phyloP scores from a whole-genome alignment of 805 yeast species.

The Metschnikowia shivogae region DNA sequence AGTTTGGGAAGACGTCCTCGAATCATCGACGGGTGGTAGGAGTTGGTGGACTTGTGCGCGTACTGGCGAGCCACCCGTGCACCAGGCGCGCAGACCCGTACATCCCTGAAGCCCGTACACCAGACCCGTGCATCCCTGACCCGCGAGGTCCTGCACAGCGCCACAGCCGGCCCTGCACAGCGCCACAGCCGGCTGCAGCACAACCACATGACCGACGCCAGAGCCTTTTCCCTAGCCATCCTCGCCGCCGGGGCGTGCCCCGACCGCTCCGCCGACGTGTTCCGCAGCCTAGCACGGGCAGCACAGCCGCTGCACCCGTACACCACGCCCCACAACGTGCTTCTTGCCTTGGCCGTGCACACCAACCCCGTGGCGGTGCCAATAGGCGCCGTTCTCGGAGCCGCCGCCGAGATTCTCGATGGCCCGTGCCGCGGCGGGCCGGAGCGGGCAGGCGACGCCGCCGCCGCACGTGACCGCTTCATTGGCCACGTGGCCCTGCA shows the following conservation, averaged over 20 bases:
- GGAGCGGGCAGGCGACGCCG: too few species aligned
- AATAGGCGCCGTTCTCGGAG: background rate
- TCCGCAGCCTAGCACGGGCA: constrained; percentile 4
- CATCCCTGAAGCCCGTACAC: too few species aligned
- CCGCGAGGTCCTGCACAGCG: too few species aligned
- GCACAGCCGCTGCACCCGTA: constrained; percentile 2
- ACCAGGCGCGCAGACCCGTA: too few species aligned
- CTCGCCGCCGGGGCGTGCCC: constrained; percentile 9
- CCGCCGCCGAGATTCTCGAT: background rate
- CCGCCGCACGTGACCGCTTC: background rate
- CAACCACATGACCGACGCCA: constrained; percentile 6
- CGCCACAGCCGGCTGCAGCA: too few species aligned
- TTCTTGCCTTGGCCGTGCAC: constrained; percentile 9
- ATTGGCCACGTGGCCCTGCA: background rate
- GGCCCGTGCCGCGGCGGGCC: too few species aligned
- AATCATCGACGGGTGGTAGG: constrained; percentile 6
- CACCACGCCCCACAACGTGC: constrained; percentile 9
- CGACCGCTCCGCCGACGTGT: background rate
- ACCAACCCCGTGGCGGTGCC: constrained; percentile 11
- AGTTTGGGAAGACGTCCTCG: background rate
- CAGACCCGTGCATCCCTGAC: too few species aligned
- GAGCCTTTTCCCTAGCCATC: constrained; percentile 8
- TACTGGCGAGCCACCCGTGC: background rate
- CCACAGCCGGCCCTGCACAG: too few species aligned
- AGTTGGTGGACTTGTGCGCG: background rate